Conservation (phyloP, 371 early-diverging fungal genomes). For the Vairimorpha apis region DNA sequence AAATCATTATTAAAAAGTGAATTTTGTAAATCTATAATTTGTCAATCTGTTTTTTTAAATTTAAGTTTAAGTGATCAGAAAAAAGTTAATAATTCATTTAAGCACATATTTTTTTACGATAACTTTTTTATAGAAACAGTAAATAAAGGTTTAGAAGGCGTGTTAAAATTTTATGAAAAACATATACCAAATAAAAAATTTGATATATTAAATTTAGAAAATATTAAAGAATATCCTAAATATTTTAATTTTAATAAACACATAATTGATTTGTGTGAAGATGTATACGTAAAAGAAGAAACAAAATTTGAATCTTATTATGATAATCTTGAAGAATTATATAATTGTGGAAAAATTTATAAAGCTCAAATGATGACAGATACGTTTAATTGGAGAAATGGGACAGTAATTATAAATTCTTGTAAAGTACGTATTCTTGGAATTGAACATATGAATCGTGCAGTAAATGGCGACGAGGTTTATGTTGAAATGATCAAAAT, state of each 20-base stretch:
- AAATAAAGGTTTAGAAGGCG: slow-evolving; percentile 21
- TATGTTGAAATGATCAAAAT: slow-evolving; percentile 37
- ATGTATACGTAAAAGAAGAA: slow-evolving; percentile 22
- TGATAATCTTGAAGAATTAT: neutral
- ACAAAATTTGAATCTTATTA: slow-evolving; percentile 29
- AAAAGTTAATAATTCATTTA: slow-evolving; percentile 14
- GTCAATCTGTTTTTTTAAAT: slow-evolving; percentile 25
- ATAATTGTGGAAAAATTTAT: neutral
- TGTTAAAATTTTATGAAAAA: slow-evolving; percentile 21
- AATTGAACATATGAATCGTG: slow-evolving; percentile 50
- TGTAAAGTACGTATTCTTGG: slow-evolving; percentile 24
- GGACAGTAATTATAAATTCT: slow-evolving; percentile 19
- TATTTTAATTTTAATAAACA: slow-evolving; percentile 8
- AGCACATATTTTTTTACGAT: slow-evolving; percentile 33
- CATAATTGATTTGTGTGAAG: slow-evolving; percentile 17
- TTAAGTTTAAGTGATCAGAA: slow-evolving; percentile 5
- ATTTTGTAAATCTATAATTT: slow-evolving; percentile 26
- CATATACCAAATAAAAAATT: slow-evolving; percentile 25
- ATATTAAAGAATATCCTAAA: slow-evolving; percentile 21
- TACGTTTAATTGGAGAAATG: slow-evolving; percentile 32
- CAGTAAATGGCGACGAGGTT: slow-evolving; percentile 54
- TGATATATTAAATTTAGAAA: slow-evolving; percentile 10
- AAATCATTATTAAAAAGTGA: slow-evolving; percentile 36
- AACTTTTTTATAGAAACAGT: slow-evolving; percentile 23
- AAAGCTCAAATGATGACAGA: slow-evolving; percentile 25